Conservation (phyloP, 331 rosid species). For the Rhamnella rubrinervis region DNA sequence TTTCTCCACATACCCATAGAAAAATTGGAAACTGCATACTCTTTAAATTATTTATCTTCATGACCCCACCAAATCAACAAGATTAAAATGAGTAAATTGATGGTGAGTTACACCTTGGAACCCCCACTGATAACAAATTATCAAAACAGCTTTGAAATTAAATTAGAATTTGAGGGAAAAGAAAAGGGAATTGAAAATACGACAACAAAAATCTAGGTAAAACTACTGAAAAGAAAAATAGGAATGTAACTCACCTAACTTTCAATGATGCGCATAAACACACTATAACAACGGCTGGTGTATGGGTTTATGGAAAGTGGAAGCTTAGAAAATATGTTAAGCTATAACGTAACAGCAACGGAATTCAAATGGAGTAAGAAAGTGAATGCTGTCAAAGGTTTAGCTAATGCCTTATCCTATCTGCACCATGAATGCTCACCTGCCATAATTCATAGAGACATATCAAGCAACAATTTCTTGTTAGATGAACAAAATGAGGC, state of each 20-base stretch:
- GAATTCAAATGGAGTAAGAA: no score
- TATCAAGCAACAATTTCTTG: no score
- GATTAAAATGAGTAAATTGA: conserved; percentile 91
- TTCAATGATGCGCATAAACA: conserved; percentile 90
- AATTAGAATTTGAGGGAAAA: conserved; percentile 5
- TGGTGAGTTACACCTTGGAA: conserved; percentile 94
- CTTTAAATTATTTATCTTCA: conserved; percentile 61
- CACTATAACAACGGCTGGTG: conserved; percentile 99
- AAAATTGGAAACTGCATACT: conserved; percentile 10
- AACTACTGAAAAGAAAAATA: conserved; percentile 6
- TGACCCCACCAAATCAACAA: conserved; percentile 98
- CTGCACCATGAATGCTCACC: no score
- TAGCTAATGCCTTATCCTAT: no score
- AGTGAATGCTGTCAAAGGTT: no score
- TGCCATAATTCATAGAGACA: no score
- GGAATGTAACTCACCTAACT: conserved; percentile 51
- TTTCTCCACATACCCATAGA: not conserved
- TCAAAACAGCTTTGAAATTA: no score
- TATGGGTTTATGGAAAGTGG: no score
- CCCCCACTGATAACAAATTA: conserved; percentile 63
- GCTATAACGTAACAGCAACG: no score
- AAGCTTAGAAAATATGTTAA: no score
- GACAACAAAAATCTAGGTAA: not conserved
- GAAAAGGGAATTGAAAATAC: not conserved
- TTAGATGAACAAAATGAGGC: no score